These are phyloP conservation scores for Carex littledalei DNA, from an alignment of 176 grass and related monocot genomes.

Conservation along the genomic window DNA sequence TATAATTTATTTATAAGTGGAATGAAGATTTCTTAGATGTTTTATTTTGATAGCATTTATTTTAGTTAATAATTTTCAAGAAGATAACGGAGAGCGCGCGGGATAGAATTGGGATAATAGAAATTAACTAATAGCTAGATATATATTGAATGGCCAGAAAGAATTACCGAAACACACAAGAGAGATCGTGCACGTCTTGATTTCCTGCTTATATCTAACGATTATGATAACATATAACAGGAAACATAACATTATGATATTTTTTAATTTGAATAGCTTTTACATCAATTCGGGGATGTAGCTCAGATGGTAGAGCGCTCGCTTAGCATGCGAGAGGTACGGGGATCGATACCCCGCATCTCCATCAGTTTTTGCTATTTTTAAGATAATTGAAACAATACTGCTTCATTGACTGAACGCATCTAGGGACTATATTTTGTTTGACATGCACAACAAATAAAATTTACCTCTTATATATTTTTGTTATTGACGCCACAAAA, in stretches of 20 bases:
- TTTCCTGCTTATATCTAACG: background rate
- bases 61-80: background rate
- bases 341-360: slow-evolving; percentile 86
- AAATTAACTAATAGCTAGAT: background rate
- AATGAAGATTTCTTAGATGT: no score
- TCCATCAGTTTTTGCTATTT: slow-evolving; percentile 24
- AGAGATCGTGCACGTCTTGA: background rate
- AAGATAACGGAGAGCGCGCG: background rate
- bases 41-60: background rate
- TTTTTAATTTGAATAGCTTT: background rate
- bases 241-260: background rate
- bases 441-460: background rate
- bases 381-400: no score
- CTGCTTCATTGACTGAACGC: no score
- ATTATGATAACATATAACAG: background rate
- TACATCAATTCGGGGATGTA: slow-evolving; percentile 34
- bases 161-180: background rate
- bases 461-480: background rate
- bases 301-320: slow-evolving; percentile 98
- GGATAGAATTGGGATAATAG: background rate
- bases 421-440: no score
- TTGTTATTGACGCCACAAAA: background rate
- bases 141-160: background rate
- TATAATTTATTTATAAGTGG: no score
- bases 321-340: slow-evolving; percentile 98